Conservation (phyloP, 1,284 basidiomycete species). For the Leccinum fallax region DNA sequence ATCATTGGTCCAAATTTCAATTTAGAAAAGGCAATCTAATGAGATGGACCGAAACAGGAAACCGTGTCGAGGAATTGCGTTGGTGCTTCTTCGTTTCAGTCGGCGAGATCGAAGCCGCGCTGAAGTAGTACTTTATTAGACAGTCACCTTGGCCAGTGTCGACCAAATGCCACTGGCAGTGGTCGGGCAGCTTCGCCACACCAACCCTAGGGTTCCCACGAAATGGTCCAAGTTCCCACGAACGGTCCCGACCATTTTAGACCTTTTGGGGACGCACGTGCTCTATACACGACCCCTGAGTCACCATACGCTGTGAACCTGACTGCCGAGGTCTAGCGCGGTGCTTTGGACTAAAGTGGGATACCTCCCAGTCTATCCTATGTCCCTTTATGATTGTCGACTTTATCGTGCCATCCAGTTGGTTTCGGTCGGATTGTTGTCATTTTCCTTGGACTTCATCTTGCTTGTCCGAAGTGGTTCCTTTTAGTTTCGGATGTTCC, state of each 20-base stretch:
- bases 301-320: neutral
- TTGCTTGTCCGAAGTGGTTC: slow-evolving; percentile 26
- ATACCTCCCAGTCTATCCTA: slow-evolving; percentile 5
- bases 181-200: too few species aligned
- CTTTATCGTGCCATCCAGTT: slow-evolving; percentile 20
- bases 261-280: too few species aligned
- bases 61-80: neutral
- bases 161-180: too few species aligned
- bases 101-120: neutral
- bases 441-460: slow-evolving; percentile 20
- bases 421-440: slow-evolving; percentile 6
- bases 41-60: neutral
- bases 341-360: slow-evolving; percentile 12
- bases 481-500: neutral
- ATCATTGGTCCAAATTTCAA: neutral
- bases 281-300: too few species aligned
- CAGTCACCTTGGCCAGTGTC: neutral
- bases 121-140: neutral
- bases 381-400: slow-evolving; percentile 11
- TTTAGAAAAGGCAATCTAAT: neutral
- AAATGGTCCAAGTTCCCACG: too few species aligned
- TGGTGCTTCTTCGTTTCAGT: neutral
- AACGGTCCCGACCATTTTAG: too few species aligned
- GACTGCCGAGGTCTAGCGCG: slow-evolving; percentile 9
- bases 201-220: too few species aligned